phyloP scores from a whole-genome alignment of 352 stramenopile species.

The Thalassiosira oceanica region DNA sequence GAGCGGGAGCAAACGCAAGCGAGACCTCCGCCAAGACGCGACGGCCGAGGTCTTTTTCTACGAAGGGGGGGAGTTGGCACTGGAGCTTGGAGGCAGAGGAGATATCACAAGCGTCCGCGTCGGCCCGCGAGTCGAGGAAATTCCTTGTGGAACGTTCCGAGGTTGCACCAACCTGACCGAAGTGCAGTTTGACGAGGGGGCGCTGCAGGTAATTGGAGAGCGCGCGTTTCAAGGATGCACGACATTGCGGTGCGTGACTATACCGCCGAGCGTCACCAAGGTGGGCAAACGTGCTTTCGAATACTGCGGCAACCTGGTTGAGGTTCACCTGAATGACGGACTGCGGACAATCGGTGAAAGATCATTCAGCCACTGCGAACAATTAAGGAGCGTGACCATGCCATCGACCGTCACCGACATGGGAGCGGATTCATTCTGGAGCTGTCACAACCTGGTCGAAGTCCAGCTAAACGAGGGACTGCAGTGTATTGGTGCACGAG shows the following conservation, averaged over 20 bases:
- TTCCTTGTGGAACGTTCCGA: neutral
- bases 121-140: neutral
- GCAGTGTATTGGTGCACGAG: neutral
- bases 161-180: too few species aligned
- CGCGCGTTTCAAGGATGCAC: too few species aligned
- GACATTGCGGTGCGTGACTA: too few species aligned
- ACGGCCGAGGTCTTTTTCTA: too few species aligned
- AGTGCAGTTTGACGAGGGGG: too few species aligned
- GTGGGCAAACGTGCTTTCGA: conserved; percentile 2
- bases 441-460: neutral
- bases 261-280: too few species aligned
- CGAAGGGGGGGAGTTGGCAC: too few species aligned
- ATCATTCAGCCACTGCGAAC: neutral
- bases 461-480: conserved; percentile 4
- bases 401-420: conserved; percentile 12
- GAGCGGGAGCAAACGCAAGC: too few species aligned
- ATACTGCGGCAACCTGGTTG: neutral
- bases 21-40: too few species aligned
- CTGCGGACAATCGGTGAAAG: conserved; percentile 2
- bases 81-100: too few species aligned
- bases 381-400: conserved; percentile 1
- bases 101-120: neutral
- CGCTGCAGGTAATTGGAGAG: neutral
- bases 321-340: conserved; percentile 4
- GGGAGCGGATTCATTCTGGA: neutral